Evolutionary conservation across 2,329 filamentous ascomycete species (phyloP), one percentile per base, ranked within the genome.

Genomic region (Trichocomaceae sp.): DNA sequence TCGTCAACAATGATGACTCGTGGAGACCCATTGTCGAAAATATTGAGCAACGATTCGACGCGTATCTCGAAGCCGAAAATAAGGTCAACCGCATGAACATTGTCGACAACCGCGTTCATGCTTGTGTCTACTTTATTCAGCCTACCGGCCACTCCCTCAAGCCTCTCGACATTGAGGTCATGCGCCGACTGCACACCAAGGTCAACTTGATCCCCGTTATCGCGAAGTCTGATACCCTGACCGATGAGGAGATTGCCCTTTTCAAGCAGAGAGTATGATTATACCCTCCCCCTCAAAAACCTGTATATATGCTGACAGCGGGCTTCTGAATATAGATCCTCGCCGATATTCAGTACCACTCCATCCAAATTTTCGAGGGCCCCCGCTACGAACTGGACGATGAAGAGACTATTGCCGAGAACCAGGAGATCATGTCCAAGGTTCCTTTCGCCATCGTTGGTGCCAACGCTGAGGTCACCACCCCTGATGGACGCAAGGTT

Each of bases 11-110:
- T 72, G 93, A 97, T 68, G 93, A 97, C 77, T 99, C 93, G 26
- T 99, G 93, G 93, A 85, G 93, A 69, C 93, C 93, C 55, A 99
- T 99, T 76, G 87, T 96, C 66, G 93, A 99, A 81, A 97, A 97
- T 81, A 97, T 99, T 68, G 93, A 99, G 81, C 90, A 96, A 82
- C 88, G 93, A 64, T 99, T 93, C 70, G 93, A 99, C 75, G 91
- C 93, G 52, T 99, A 97, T 75, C 82, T 99, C 57, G 93, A 99
- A 76, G 92, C 93, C 46, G 93, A 99, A 83, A 99, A 99, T 85
- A 99, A 97, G 84, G 90, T 99, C 73, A 99, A 99, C 82, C 90
- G 93, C 68, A 96, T 96, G 86, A 99, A 99, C 83, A 97, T 97
- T 74, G 87, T 99, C 60, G 93, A 99, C 79, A 99, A 97, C 82